Evolutionary conservation across 2,329 filamentous ascomycete species (phyloP), one percentile per base, ranked within the genome.

Genomic region (Aspergillus quadrilineatus): DNA sequence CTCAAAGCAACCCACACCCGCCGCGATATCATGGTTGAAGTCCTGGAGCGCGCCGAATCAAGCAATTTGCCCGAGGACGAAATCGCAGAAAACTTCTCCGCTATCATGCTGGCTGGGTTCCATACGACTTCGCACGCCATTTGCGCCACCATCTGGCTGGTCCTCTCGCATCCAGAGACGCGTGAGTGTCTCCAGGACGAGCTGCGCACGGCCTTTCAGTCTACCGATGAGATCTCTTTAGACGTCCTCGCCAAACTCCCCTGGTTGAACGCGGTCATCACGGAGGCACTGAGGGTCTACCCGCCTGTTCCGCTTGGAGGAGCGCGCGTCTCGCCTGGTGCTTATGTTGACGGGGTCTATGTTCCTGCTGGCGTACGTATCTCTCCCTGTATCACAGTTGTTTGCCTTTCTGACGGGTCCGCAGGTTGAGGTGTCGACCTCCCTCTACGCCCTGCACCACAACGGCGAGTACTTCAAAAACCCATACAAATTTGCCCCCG

Each of bases 241-340:
- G 60, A 65, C 3, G 56, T 60, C 1, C 58, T 60, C 2, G 54
- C 58, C 28, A 55, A 60, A 34, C 61, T 71, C 2, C 63, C 62
- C 0, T 72, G 71, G 51, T 59, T 71, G 7, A 68, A 68, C 28
- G 67, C 69, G 5, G 63, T 67, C 7, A 63, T 72, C 41, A 66
- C 67, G 1, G 71, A 74, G 56, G 57, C 67, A 1, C 55, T 73
- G 42, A 62, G 71, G 3, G 55, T 72, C 32, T 70, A 69, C 48
- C 66, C 71, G 5, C 70, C 71, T 10, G 63, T 67, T 3, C 67
- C 67, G 1, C 42, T 68, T 6, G 69, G 69, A 2, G 59, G 65
- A 7, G 66, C 69, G 1, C 64, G 71, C 10, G 52, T 66, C 14
- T 67, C 62, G 15, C 69, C 69, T 8, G 59, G 61, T 3, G 63